Evolutionary conservation across 179 eudicot genomes (phyloP).

Genomic region (Pouteria campechiana): DNA sequence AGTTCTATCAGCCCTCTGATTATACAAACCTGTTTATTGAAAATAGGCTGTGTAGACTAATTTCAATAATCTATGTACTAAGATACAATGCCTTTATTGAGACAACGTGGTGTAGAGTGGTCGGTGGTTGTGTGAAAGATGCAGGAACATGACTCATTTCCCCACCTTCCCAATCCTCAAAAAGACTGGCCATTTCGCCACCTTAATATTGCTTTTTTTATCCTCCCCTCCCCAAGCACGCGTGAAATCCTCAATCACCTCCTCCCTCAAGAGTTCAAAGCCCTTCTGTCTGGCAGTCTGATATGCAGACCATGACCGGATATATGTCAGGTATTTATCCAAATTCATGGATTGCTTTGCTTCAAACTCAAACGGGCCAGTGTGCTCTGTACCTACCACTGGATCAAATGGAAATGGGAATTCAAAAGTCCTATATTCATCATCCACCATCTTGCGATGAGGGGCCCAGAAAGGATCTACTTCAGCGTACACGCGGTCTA

Average conservation of each 20-base stretch:
- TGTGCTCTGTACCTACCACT: constrained; percentile 47
- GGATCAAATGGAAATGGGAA: constrained; percentile 86
- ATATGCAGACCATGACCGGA: constrained; percentile 79
- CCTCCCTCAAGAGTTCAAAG: constrained; percentile 51
- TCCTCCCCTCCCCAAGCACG: constrained; percentile 56
- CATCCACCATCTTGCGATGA: constrained; percentile 33
- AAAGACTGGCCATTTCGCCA: constrained; percentile 45
- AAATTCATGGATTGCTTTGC: constrained; percentile 43
- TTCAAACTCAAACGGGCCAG: constrained; percentile 67
- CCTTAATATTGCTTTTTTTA: constrained; percentile 16
- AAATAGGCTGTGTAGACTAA: too few species aligned
- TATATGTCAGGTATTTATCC: constrained; percentile 40
- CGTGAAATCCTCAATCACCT: constrained; percentile 35
- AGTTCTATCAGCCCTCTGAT: too few species aligned
- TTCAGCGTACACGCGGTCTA: constrained; percentile 23
- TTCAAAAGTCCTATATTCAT: constrained; percentile 32
- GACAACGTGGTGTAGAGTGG: too few species aligned
- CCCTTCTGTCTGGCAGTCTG: constrained; percentile 64
- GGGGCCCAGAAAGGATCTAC: constrained; percentile 44
- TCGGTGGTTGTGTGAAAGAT: too few species aligned
- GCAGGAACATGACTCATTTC: too few species aligned
- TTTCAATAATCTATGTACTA: too few species aligned
- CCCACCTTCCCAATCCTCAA: constrained; percentile 76
- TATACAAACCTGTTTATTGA: too few species aligned
- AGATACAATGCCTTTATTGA: too few species aligned